These are phyloP conservation scores for Diddensiella transvaalensis DNA, from an alignment of 805 yeast genomes.

Conservation along the genomic window DNA sequence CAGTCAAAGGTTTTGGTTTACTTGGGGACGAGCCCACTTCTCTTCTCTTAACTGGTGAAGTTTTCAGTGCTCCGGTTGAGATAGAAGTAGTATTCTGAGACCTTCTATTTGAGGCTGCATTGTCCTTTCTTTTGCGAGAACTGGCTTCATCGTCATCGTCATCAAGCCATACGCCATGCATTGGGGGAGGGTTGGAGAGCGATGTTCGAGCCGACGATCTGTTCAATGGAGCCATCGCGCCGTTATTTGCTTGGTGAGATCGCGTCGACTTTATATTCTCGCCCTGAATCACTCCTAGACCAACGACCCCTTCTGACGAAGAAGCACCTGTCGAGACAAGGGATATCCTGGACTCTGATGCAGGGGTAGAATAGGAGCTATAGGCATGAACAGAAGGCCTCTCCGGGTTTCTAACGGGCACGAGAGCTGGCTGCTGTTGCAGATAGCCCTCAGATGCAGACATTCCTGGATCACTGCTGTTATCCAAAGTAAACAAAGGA, in stretches of 20 bases:
- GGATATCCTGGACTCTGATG: background rate
- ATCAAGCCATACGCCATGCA: conserved; percentile 27
- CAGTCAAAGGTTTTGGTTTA: background rate
- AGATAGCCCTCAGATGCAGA: too few relatives aligned
- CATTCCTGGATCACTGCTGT: too few relatives aligned
- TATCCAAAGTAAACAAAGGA: conserved; percentile 1
- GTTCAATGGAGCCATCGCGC: background rate
- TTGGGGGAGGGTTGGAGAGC: conserved; percentile 18
- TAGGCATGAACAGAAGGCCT: background rate
- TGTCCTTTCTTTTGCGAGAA: background rate
- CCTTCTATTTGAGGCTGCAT: background rate
- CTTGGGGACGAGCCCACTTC: background rate
- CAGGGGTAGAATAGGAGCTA: background rate
- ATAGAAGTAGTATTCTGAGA: background rate
- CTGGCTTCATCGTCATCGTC: conserved; percentile 20
- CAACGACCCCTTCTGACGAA: background rate
- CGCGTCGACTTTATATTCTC: background rate
- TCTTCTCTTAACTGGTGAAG: background rate
- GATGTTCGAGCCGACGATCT: too few relatives aligned
- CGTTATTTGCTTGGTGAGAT: background rate
- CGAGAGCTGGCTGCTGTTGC: background rate
- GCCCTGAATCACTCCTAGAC: background rate
- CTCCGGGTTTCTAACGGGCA: background rate
- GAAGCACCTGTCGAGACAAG: background rate
- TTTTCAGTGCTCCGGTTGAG: background rate